These are phyloP conservation scores for Chloranthus sessilifolius DNA, from an alignment of 164 flowering plant species.

Conservation along the genomic window DNA sequence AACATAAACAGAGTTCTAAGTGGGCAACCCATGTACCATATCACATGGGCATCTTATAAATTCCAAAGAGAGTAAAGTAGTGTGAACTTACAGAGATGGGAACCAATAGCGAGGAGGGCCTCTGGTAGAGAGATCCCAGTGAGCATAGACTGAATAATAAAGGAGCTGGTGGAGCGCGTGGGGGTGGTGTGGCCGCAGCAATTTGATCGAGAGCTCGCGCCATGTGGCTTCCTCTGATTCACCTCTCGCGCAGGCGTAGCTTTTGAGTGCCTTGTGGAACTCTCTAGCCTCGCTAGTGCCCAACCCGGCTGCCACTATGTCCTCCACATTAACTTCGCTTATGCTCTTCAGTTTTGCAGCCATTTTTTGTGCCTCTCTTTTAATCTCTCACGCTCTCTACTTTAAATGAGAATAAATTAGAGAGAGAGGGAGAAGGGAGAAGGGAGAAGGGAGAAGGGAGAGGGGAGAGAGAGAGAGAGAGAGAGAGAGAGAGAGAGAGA, in stretches of 20 bases:
- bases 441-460: too few species aligned
- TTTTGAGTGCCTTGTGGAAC: conserved; percentile 29
- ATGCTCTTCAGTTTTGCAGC: conserved; percentile 10
- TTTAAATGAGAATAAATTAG: too few species aligned
- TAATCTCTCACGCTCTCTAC: conserved; percentile 14
- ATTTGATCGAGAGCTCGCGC: conserved; percentile 38
- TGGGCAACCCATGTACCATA: too few species aligned
- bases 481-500: too few species aligned
- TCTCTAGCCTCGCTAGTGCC: conserved; percentile 38
- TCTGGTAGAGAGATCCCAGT: conserved; percentile 46
- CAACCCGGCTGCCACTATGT: conserved; percentile 47
- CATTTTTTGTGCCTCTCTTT: background rate
- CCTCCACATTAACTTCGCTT: conserved; percentile 42
- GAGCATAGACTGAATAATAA: conserved; percentile 61
- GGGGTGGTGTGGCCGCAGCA: conserved; percentile 70
- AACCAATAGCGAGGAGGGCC: conserved; percentile 93
- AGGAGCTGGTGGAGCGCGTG: conserved; percentile 73
- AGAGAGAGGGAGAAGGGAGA: too few species aligned
- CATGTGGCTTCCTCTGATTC: conserved; percentile 40
- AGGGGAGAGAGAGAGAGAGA: too few species aligned
- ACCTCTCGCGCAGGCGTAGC: conserved; percentile 14
- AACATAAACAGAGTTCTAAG: too few species aligned
- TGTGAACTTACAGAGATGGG: conserved; percentile 68
- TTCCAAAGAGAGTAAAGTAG: too few species aligned
- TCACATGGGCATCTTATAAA: too few species aligned